These are phyloP conservation scores for Penicillium sp. DNA, from an alignment of 2,329 filamentous ascomycete species.

Conservation along the genomic window DNA sequence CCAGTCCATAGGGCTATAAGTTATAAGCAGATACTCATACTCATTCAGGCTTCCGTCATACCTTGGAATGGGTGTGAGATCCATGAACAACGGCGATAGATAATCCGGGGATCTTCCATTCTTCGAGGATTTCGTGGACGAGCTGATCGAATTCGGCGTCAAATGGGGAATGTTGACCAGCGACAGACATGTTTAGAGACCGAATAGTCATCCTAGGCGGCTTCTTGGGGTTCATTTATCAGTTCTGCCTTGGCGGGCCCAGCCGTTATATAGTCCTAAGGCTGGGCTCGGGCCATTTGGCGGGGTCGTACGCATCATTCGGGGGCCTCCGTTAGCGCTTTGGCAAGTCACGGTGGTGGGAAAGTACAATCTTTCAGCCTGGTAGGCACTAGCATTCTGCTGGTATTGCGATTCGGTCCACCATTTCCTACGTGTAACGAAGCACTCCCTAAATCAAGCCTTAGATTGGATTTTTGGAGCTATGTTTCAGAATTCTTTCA, in stretches of 20 bases:
- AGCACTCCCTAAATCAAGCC: too few relatives aligned
- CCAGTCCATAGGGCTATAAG: conserved; percentile 29
- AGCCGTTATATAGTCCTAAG: background rate
- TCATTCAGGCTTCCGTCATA: background rate
- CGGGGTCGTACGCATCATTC: background rate
- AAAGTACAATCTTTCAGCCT: background rate
- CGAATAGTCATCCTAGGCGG: background rate
- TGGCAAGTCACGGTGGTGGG: background rate
- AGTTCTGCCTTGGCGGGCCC: background rate
- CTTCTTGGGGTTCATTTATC: background rate
- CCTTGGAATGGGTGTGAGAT: conserved; percentile 27
- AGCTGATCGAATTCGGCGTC: conserved; percentile 18
- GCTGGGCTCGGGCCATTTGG: background rate
- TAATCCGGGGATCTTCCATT: conserved; percentile 34
- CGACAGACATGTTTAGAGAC: background rate
- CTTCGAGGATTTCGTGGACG: conserved; percentile 20
- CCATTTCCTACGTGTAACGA: background rate
- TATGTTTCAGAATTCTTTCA: background rate
- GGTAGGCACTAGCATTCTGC: background rate
- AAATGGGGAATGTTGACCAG: conserved; percentile 7
- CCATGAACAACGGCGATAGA: conserved; percentile 28
- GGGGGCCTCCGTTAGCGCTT: background rate
- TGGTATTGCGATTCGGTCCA: background rate
- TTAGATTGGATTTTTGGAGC: too few relatives aligned
- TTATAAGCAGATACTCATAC: background rate